Percentiles rank a stretch among this genome's conserved stretches.
Conservation (phyloP, 139 green algal species). For the Micromonas pusilla region DNA sequence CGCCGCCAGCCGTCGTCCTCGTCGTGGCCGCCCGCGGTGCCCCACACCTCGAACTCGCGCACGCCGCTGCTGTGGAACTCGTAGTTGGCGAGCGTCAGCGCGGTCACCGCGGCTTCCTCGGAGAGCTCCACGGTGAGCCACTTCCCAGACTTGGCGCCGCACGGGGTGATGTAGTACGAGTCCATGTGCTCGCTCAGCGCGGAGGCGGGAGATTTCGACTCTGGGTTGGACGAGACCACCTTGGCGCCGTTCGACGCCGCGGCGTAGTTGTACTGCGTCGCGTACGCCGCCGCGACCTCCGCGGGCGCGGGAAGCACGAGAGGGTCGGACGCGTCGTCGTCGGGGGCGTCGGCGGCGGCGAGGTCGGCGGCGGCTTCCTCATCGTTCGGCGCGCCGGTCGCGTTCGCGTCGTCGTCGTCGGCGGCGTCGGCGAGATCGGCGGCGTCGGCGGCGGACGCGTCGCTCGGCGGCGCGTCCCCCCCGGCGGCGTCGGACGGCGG, state of each 20-base stretch:
- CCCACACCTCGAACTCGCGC: conserved; percentile 41
- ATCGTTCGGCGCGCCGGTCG: background rate
- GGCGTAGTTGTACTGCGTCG: conserved; percentile 31
- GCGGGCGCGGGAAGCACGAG: background rate
- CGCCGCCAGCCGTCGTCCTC: conserved; percentile 22
- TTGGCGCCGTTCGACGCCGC: conserved; percentile 18
- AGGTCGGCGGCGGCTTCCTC: background rate
- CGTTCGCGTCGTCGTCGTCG: background rate
- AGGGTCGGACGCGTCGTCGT: background rate
- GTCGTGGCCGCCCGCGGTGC: conserved; percentile 8
- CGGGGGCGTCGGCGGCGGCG: background rate
- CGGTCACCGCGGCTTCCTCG: conserved; percentile 38
- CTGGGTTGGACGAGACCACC: conserved; percentile 30
- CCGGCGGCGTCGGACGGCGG: background rate
- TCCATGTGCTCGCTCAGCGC: conserved; percentile 44
- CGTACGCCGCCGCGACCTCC: background rate
- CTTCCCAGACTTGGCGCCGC: conserved; percentile 31
- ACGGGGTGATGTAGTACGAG: conserved; percentile 42
- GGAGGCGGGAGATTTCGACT: conserved; percentile 29
- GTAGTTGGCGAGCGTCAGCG: conserved; percentile 43
- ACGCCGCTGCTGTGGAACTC: conserved; percentile 45
- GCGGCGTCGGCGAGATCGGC: background rate
- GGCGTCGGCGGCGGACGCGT: background rate
- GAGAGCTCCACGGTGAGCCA: conserved; percentile 48
- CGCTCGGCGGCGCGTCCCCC: background rate